Base-by-base conservation (phyloP, 2,329 filamentous ascomycete genomes). In the Aspergillus uvarum region DNA sequence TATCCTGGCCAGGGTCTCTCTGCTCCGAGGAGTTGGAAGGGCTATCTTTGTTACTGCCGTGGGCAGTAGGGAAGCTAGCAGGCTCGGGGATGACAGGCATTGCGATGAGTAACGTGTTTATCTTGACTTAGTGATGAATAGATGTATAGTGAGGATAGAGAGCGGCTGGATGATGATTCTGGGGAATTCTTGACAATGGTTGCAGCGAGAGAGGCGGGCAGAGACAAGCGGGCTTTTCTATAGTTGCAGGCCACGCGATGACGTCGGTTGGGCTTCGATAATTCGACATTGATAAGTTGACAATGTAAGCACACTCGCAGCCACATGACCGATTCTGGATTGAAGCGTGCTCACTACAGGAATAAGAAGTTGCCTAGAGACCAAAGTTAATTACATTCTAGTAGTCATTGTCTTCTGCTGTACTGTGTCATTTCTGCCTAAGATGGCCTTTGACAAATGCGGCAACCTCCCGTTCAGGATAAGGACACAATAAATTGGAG, bases 1-100 rank as follows among this genome's bases (percentile, higher is more conserved):
- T 78, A 51, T 65, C 70, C 61, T 69, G 75, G 31, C 44, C 26
- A 14, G 53, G 32, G 11, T 38, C 32, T 31, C 72, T 74, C 58
- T 63, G 54, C 47, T 60, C 63, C 22, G 66, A 57, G 10, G 63
- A 58, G 24, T 54, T 58, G 11, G 65, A 62, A 24, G 65, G 56
- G 35, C 65, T 65, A 47, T 63, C 63, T 51, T 68, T 64, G 22
- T 62, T 68, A 54, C 51, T 57, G 54, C 59, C 67, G 51, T 68
- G 56, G 14, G 31, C n/a, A 31, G 56, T 59, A 29, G 67, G 66
- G 53, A 69, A 69, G 48, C 66, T 44, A 44, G 38, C 65, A n/a
- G 70, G 59, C 4, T 72, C 65, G 8, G 56, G 70, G 29, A 74
- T 66, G 58, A 72, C 62, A 31, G 72, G 72, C 72, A 74, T 74